Base-by-base conservation (phyloP, 2,329 filamentous ascomycete species). In the Camptophora hylomeconis region DNA sequence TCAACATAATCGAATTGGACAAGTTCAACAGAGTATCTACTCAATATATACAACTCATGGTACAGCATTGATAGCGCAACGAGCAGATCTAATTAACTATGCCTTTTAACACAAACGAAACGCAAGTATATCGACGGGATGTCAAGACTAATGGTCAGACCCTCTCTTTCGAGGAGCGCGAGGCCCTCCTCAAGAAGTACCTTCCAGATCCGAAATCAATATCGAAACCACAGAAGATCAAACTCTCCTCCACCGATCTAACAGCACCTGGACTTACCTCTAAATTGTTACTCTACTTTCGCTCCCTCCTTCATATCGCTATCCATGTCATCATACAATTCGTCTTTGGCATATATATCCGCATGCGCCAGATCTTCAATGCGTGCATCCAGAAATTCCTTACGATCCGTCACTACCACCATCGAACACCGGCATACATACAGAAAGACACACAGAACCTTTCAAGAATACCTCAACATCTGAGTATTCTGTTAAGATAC, bases 351-450 rank as follows among this genome's bases (percentile, higher is more conserved):
- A 61, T 95, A 40, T 92, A 89, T 53, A 77, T 94, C 42, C 79
- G 84, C 38, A 57, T 82, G 34, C 75, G 86, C 33, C 75, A 83
- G 49, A 72, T 74, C 31, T 89, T 83, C 58, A 78, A 87, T 52
- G 71, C 77, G 6, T 67, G 92, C 27, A 64, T 74, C 42, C 80
- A 89, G 51, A 75, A 80, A 35, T 61, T 87, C 39, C 71, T 83
- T 30, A 80, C 82, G 7, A 69, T 95, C 37, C 65, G 92, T 31
- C 86, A 87, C 53, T 89, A 98, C 60, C 92, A 98, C 58, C 89
- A 98, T 55, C 80, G 82, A 29, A 92, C 87, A 1, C 89, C 89
- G 5, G 82, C 92, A 50, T 73, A 93, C 49, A 93, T 98, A 44
- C 75, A 78, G 47, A 76, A 79, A 47, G 89, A 98, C 57, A 77